Evolutionary conservation across 495 filamentous ascomycete genomes (phyloP).

Genomic region (Penicillium angulare): DNA sequence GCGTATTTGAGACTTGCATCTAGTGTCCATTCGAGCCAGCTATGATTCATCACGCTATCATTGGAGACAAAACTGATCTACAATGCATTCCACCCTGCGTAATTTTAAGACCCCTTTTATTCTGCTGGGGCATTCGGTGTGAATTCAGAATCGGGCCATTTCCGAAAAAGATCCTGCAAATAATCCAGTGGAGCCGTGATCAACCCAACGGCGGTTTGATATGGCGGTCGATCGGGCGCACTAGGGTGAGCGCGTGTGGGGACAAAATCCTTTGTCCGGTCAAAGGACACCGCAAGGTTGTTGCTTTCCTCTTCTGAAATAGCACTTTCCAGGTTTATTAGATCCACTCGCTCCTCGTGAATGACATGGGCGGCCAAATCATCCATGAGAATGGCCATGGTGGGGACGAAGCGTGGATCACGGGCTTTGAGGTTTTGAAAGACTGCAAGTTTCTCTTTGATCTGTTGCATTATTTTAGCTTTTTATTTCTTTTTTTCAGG

Average conservation of each 20-base stretch:
- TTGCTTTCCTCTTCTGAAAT: constrained; percentile 40
- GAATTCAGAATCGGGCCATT: constrained; percentile 24
- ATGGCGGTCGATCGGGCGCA: constrained; percentile 26
- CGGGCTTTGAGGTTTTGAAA: constrained; percentile 54
- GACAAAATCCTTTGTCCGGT: constrained; percentile 59
- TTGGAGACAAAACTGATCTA: too few relatives aligned
- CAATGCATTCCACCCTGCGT: too few relatives aligned
- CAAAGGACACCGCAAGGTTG: constrained; percentile 51
- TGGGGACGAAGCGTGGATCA: constrained; percentile 50
- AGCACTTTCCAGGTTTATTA: constrained; percentile 47
- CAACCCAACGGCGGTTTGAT: constrained; percentile 26
- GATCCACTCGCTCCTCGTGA: constrained; percentile 58
- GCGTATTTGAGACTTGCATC: too few relatives aligned
- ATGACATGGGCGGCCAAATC: constrained; percentile 54
- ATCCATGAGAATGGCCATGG: constrained; percentile 51
- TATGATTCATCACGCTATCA: too few relatives aligned
- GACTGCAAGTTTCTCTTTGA: constrained; percentile 58
- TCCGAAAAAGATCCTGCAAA: constrained; percentile 30
- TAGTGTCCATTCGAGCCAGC: too few relatives aligned
- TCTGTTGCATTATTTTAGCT: constrained; percentile 44
- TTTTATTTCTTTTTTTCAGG: not conserved
- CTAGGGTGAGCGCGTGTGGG: constrained; percentile 56
- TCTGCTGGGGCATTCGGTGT: constrained; percentile 1
- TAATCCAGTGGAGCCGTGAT: constrained; percentile 34
- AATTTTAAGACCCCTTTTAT: not conserved